Base-by-base conservation (phyloP, 257 asterid species). In the Solanum tacnaense region DNA sequence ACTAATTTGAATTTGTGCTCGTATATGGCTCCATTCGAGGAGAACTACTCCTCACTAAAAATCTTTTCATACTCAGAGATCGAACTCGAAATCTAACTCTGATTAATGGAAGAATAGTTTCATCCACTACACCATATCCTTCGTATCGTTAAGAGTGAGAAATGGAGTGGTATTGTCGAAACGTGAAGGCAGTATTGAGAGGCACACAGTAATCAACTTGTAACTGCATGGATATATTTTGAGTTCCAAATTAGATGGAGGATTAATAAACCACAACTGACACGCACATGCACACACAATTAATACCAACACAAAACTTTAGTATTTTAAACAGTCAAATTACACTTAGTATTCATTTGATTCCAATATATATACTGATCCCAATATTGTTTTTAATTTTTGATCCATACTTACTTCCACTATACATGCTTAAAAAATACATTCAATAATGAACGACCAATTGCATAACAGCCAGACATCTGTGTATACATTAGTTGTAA, bases 301-400 rank as follows among this genome's bases (percentile, higher is more conserved):
- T 89, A 87, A 88, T 87, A 89, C 87, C 88, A 82, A 31, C 79
- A 87, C 85, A 21, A 75, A 91, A 92, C 87, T 67, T 85, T 79
- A 88, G 67, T 87, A 89, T 92, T 92, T 92, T 92, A 92, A 89
- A 88, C 89, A 81, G 91, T 93, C 93, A 88, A 92, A 67, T 27
- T 67, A 5, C 21, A 91, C 87, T 73, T 84, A 83, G 86, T 20
- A 56, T 56, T 56, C 88, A 49, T 84, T 86, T 67, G 65, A 84
- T 89, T 90, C 85, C 27, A 82, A 56, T 20, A 58, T 7, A 84
- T 93, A 82, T 92, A 5, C 18, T 90, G 71, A 87, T 90, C 90
- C 91, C 88, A 83, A 31, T 58, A 58, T 56, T 87, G 62, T 88
- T 70, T 81, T 15, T 44, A 79, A 58, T 56, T 84, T 84, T 60